Base-by-base conservation (phyloP, 2,329 filamentous ascomycete genomes). In the Hymenoscyphus albidus region DNA sequence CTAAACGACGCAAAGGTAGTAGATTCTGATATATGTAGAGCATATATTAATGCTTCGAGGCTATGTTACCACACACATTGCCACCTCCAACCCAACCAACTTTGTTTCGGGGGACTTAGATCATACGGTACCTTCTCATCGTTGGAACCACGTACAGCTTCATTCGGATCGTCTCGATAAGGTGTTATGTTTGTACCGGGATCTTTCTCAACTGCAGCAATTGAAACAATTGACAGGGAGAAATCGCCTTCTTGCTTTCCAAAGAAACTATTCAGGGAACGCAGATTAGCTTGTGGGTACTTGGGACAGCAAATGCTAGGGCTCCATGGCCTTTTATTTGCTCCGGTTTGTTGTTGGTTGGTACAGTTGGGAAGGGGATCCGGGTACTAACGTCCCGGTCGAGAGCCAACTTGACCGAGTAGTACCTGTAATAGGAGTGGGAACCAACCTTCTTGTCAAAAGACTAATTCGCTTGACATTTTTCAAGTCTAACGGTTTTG, bases 391-490 rank as follows among this genome's bases (percentile, higher is more conserved):
- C 40, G 35, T 39, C 35, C 22, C 44, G 39, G 18, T 31, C 5
- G 12, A 48, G 12, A 38, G 6, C 59, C 59, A 62, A 55, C 44
- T 55, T 55, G 59, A 61, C 14, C 31, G 32, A 38, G 40, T 31
- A 39, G 27, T 2, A 62, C 13, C 58, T 22, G 22, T 51, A 2
- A 68, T 14, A 10, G 5, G 27, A 56, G 9, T 39, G 18, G 22
- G 5, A 3, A 74, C 79, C 65, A 57, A 92, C 91, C 91, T 95
- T 74, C 92, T 80, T 81, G 90, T 90, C 91, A 95, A 93, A 65
- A 95, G 80, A 60, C 87, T 88, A 38, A 94, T 79, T 58, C 89
- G 81, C 77, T 85, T 89, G 48, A 95, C 80, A 55, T 80, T 79
- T 58, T 79, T 80, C 67, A 83, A 71, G 70, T 92, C 80, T 69